Evolutionary conservation across 768 basidiomycete species (phyloP).

Genomic region (Melanogaster broomeanus): DNA sequence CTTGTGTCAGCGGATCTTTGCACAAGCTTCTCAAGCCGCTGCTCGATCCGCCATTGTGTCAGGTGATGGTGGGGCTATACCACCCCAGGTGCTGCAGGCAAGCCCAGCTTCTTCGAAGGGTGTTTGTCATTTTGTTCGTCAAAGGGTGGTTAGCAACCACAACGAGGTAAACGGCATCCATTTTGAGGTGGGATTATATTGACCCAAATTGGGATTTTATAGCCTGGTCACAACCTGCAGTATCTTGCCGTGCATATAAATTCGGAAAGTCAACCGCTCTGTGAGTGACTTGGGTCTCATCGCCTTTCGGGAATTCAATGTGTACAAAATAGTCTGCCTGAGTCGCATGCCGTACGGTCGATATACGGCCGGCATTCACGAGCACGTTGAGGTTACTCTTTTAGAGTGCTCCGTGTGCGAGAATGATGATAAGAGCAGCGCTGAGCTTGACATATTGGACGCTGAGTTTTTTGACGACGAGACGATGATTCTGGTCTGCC

Average conservation of each 20-base stretch:
- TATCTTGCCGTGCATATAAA: constrained; percentile 52
- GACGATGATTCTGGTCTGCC: constrained; percentile 64
- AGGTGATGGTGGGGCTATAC: constrained; percentile 29
- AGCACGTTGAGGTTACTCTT: constrained; percentile 46
- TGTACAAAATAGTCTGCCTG: constrained; percentile 54
- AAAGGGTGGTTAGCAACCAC: constrained; percentile 48
- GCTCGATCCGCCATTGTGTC: constrained; percentile 57
- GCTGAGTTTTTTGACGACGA: constrained; percentile 82
- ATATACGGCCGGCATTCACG: constrained; percentile 38
- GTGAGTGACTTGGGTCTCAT: constrained; percentile 42
- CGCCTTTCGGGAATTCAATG: constrained; percentile 32
- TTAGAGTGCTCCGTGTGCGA: constrained; percentile 47
- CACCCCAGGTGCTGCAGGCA: constrained; percentile 34
- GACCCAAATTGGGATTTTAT: constrained; percentile 28
- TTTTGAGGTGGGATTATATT: constrained; percentile 24
- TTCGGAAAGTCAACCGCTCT: constrained; percentile 40
- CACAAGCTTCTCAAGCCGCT: constrained; percentile 60
- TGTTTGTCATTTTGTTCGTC: constrained; percentile 45
- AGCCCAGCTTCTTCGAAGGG: constrained; percentile 31
- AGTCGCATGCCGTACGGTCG: constrained; percentile 52
- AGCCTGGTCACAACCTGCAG: constrained; percentile 50
- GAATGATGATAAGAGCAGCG: constrained; percentile 32
- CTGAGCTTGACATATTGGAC: constrained; percentile 57
- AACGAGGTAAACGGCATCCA: constrained; percentile 49
- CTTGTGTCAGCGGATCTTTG: constrained; percentile 63